A percentile compares a stretch with the other conserved stretches of the same genome.
phyloP scores from a whole-genome alignment of 2,329 filamentous ascomycete species.

The Verticillium isaacii region DNA sequence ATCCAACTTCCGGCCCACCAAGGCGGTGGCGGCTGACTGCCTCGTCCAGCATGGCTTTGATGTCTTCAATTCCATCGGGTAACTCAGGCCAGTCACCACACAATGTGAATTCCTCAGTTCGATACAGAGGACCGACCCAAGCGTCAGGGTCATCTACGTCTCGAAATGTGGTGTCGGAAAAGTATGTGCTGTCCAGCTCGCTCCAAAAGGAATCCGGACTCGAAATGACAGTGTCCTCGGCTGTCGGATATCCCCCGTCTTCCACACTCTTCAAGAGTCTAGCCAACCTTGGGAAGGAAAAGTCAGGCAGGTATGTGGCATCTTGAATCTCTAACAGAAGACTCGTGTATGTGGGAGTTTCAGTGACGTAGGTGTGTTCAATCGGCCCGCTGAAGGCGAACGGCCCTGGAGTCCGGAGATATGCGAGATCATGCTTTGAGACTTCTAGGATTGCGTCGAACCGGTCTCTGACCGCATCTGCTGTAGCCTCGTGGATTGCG shows the following conservation, averaged over 20 bases:
- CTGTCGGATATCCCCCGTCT: neutral
- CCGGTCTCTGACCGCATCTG: neutral
- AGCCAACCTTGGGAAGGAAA: neutral
- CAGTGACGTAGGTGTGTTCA: neutral
- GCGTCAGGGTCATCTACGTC: neutral
- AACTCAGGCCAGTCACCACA: neutral
- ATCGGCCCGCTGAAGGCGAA: neutral
- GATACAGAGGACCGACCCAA: neutral
- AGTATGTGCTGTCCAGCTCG: neutral
- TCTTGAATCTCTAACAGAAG: neutral
- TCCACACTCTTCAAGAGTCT: neutral
- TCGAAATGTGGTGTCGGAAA: neutral
- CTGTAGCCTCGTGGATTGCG: slow-evolving; percentile 23
- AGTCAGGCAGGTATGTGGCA: neutral
- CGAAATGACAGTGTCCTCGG: neutral
- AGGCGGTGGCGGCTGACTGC: neutral
- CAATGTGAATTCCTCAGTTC: neutral
- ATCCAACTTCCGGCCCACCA: neutral
- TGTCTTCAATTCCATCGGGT: neutral
- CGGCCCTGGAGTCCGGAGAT: neutral
- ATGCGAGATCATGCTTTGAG: neutral
- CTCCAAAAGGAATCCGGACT: neutral
- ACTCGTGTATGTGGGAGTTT: neutral
- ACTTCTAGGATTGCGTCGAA: neutral
- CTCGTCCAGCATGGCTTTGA: neutral